These are phyloP conservation scores for Neopestalotiopsis clavispora DNA, from an alignment of 2,329 filamentous ascomycete genomes.

Conservation along the genomic window DNA sequence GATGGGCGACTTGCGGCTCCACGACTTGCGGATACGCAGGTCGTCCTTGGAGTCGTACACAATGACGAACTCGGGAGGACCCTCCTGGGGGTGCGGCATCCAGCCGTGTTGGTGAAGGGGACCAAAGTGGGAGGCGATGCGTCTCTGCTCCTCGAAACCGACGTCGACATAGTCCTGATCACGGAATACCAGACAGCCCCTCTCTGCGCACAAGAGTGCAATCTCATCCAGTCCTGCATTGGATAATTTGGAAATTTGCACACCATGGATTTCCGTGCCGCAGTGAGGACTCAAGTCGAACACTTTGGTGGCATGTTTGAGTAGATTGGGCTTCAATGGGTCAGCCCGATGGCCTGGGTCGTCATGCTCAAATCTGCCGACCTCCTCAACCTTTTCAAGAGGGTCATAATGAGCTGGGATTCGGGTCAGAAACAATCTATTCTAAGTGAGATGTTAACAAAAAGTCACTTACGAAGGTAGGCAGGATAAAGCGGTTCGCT, in stretches of 20 bases:
- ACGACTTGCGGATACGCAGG: conserved; percentile 29
- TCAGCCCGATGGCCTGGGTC: conserved; percentile 32
- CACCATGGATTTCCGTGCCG: conserved; percentile 30
- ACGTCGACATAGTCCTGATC: conserved; percentile 26
- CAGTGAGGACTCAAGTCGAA: conserved; percentile 32
- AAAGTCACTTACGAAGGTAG: background rate
- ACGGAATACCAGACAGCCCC: conserved; percentile 26
- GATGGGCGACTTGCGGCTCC: conserved; percentile 28
- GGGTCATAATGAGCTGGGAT: conserved; percentile 29
- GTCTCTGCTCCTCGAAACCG: conserved; percentile 27
- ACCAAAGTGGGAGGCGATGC: conserved; percentile 28
- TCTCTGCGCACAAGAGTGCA: conserved; percentile 26
- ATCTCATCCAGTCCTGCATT: conserved; percentile 26
- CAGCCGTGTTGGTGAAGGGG: conserved; percentile 30
- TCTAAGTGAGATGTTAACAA: background rate
- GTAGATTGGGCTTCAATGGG: conserved; percentile 27
- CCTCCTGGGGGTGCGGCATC: conserved; percentile 29
- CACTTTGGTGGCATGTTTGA: conserved; percentile 26
- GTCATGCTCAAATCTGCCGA: conserved; percentile 29
- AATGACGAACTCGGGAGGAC: conserved; percentile 28
- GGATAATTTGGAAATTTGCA: conserved; percentile 25
- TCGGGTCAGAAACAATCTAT: too few species aligned
- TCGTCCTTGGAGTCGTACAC: conserved; percentile 30
- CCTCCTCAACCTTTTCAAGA: conserved; percentile 29
- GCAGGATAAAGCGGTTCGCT: conserved; percentile 1